Conservation (phyloP, 2,329 filamentous ascomycete species). For the Pseudogymnoascus sp. region DNA sequence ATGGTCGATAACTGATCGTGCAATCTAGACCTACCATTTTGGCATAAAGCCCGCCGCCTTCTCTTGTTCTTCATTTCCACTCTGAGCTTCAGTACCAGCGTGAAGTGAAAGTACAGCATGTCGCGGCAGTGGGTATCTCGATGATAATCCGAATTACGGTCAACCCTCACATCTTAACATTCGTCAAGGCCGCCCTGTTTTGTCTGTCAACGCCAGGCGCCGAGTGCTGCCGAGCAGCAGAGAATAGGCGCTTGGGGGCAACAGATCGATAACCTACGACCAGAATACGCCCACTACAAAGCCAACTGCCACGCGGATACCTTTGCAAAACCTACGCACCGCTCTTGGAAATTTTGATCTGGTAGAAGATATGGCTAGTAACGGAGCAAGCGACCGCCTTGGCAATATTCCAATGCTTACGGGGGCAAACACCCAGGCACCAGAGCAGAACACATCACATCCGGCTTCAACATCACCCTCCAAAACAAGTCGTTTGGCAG, state of each 20-base stretch:
- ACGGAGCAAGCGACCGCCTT: conserved; percentile 1
- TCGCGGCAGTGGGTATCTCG: neutral
- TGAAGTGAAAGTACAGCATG: conserved; percentile 1
- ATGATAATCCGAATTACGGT: neutral
- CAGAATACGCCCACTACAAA: neutral
- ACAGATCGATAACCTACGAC: neutral
- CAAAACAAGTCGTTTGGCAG: neutral
- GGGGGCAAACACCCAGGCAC: neutral
- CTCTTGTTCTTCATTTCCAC: neutral
- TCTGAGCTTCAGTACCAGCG: neutral
- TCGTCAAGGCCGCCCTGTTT: neutral
- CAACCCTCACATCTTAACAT: neutral
- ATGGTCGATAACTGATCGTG: neutral
- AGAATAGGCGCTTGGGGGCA: neutral
- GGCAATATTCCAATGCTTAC: neutral
- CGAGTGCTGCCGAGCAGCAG: neutral
- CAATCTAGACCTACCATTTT: neutral
- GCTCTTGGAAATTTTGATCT: neutral
- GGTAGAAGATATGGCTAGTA: neutral
- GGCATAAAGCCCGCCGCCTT: neutral
- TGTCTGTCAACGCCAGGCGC: neutral
- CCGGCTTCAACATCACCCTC: neutral
- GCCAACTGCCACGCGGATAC: neutral
- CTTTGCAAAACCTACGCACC: neutral
- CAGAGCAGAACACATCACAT: conserved; percentile 1